Evolutionary conservation across 441 rosid genomes (phyloP), one percentile per base, ranked within the genome.

Genomic region (Mallotus repandus): DNA sequence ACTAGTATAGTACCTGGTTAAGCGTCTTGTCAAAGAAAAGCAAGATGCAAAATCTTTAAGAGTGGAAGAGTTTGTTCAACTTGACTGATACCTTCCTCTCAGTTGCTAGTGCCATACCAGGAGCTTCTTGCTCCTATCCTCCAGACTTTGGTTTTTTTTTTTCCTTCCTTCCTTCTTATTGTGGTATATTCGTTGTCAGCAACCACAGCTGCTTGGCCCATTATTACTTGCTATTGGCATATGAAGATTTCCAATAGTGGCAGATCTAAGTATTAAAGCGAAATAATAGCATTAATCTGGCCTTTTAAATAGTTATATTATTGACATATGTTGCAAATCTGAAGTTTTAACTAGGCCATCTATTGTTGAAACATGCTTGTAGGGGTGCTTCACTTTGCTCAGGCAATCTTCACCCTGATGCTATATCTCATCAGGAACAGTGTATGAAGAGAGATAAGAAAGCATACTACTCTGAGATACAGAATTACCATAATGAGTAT

Each of bases 371-470:
- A 72, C 74, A 70, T 71, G 25, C 75, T 84, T 86, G 82, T 93
- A 96, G 99, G 99, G 86, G 93, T 70, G 78, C 77, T 75, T 84
- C 88, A 68, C 86, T 96, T 80, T 88, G 91, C 78, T 89, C 89
- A 29, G 89, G 97, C 19, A 79, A 80, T 81, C 86, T 85, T 74
- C 99, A 96, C 72, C 99, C 98, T 73, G 99, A 96, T 86, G 82
- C 81, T 53, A 80, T 93, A 62, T 78, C 86, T 73, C 83, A 52
- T 66, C 83, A 62, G 63, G 98, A 91, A 77, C 81, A 72, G 66
- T 32, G 72, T 70, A 73, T 87, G 73, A 90, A 86, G 86, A 81
- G 72, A 56, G 81, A 72, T 68, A 90, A 86, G 78, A 86, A 78
- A 74, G 82, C 78, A 71, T 86, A 91, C 78, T 87, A 86, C 79